Percentiles rank a stretch among this genome's conserved stretches.
These are phyloP conservation scores for Clavispora asparagi DNA, from an alignment of 805 yeast species.

Conservation along the genomic window DNA sequence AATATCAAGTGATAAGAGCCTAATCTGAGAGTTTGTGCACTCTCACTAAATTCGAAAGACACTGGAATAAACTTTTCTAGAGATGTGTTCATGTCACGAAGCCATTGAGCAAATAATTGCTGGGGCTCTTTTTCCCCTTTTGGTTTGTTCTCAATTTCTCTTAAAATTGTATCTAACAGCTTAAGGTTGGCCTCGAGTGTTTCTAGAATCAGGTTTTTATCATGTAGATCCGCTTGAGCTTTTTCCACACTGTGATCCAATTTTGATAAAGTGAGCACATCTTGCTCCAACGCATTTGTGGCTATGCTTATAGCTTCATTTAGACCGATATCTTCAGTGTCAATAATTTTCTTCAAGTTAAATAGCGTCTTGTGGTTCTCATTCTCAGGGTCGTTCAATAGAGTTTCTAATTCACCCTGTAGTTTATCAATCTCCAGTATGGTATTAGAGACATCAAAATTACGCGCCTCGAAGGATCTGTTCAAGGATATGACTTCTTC, in stretches of 20 bases:
- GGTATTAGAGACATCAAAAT: constrained; percentile 21
- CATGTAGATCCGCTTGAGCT: constrained; percentile 1
- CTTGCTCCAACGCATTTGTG: constrained; percentile 7
- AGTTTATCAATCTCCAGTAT: constrained; percentile 18
- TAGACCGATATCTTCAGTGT: constrained; percentile 11
- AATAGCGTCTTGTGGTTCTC: constrained; percentile 11
- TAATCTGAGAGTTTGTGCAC: constrained; percentile 1
- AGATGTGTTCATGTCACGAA: constrained; percentile 9
- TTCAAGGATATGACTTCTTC: constrained; percentile 22
- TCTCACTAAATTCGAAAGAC: constrained; percentile 1
- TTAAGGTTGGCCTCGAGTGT: constrained; percentile 5
- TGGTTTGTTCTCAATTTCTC: background rate
- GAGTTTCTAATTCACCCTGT: constrained; percentile 13
- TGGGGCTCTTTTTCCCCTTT: constrained; percentile 7
- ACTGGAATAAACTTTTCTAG: constrained; percentile 6
- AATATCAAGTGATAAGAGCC: constrained; percentile 1
- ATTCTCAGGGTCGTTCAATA: constrained; percentile 10
- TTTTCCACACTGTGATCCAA: constrained; percentile 2
- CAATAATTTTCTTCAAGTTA: constrained; percentile 11
- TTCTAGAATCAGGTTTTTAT: background rate
- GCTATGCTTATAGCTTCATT: constrained; percentile 12
- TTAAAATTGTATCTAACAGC: constrained; percentile 1
- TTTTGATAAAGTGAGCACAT: constrained; percentile 1
- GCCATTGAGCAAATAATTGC: constrained; percentile 13
- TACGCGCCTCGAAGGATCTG: constrained; percentile 19